Conservation (phyloP, 768 basidiomycete genomes). For the Artomyces pyxidatus region DNA sequence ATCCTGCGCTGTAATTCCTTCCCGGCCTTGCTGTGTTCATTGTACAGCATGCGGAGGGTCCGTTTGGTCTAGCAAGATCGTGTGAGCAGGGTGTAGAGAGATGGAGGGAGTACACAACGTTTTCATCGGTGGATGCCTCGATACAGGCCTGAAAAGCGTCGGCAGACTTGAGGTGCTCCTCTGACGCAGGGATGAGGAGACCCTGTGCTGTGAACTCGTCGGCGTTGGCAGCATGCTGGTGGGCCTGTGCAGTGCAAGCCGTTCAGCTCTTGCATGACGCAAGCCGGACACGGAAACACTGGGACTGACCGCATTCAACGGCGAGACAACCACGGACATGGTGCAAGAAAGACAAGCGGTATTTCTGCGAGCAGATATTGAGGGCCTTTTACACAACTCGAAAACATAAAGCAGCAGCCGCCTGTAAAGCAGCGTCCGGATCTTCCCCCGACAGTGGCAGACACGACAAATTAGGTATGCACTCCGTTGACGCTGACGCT, state of each 20-base stretch:
- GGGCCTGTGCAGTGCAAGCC: conserved; percentile 45
- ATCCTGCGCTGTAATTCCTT: conserved; percentile 69
- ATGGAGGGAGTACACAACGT: conserved; percentile 33
- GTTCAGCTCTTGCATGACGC: conserved; percentile 3
- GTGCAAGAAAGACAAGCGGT: not conserved
- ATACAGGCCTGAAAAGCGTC: conserved; percentile 67
- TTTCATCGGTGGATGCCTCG: conserved; percentile 65
- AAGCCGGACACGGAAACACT: not conserved
- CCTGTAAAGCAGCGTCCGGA: not conserved
- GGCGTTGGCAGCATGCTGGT: conserved; percentile 75
- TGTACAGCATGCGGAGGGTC: conserved; percentile 66
- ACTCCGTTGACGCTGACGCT: not conserved
- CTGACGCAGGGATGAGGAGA: conserved; percentile 60
- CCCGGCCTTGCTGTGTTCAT: conserved; percentile 62
- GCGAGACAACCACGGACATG: conserved; percentile 19
- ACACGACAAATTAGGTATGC: not conserved
- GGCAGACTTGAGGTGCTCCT: conserved; percentile 71
- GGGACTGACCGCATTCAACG: conserved; percentile 19
- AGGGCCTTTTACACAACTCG: not conserved
- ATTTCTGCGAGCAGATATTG: not conserved
- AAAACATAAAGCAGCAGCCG: not conserved
- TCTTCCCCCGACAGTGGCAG: no score
- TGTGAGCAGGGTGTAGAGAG: conserved; percentile 4
- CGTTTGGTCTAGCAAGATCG: conserved; percentile 52
- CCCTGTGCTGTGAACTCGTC: conserved; percentile 64